Percentiles rank a stretch among this genome's conserved stretches.
These are phyloP conservation scores for Ophiosphaerella herpotricha DNA, from an alignment of 2,329 filamentous ascomycete genomes.

Conservation along the genomic window DNA sequence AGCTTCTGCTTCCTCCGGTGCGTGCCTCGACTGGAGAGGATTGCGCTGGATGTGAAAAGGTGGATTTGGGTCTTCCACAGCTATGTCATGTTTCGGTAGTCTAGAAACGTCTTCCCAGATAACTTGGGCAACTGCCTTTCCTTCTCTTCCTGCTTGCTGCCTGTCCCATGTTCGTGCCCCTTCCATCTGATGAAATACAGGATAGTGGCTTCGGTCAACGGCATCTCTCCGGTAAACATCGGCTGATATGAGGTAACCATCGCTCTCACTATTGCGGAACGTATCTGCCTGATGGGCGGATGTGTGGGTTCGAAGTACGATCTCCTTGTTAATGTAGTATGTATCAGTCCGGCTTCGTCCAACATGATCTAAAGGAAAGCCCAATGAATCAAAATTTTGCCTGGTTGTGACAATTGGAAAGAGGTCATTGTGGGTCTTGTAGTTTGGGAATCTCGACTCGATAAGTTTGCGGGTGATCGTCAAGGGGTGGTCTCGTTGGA, in stretches of 20 bases:
- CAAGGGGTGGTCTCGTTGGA: slow-evolving; percentile 88
- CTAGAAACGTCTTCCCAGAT: slow-evolving; percentile 72
- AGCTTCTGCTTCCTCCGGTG: slow-evolving; percentile 76
- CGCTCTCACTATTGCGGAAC: slow-evolving; percentile 71
- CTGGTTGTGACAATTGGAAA: slow-evolving; percentile 81
- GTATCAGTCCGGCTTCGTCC: slow-evolving; percentile 88
- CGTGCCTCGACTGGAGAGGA: slow-evolving; percentile 79
- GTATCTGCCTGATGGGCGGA: slow-evolving; percentile 88
- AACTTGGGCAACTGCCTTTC: slow-evolving; percentile 59
- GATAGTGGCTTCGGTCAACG: slow-evolving; percentile 93
- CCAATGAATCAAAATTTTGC: slow-evolving; percentile 97
- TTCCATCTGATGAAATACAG: slow-evolving; percentile 98
- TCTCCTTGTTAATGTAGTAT: slow-evolving; percentile 88
- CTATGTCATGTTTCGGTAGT: slow-evolving; percentile 74
- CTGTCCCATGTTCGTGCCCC: slow-evolving; percentile 89
- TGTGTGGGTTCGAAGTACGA: slow-evolving; percentile 89
- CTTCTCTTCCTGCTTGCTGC: slow-evolving; percentile 55
- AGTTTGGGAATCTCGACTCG: slow-evolving; percentile 82
- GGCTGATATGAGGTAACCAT: slow-evolving; percentile 87
- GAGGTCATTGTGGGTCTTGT: slow-evolving; percentile 76
- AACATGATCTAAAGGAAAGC: slow-evolving; percentile 85
- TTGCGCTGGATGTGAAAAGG: slow-evolving; percentile 78
- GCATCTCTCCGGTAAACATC: slow-evolving; percentile 96
- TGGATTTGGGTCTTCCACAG: slow-evolving; percentile 83
- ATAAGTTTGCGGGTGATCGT: slow-evolving; percentile 90